Conservation (phyloP, 768 basidiomycete species). For the Mycena vitilis region DNA sequence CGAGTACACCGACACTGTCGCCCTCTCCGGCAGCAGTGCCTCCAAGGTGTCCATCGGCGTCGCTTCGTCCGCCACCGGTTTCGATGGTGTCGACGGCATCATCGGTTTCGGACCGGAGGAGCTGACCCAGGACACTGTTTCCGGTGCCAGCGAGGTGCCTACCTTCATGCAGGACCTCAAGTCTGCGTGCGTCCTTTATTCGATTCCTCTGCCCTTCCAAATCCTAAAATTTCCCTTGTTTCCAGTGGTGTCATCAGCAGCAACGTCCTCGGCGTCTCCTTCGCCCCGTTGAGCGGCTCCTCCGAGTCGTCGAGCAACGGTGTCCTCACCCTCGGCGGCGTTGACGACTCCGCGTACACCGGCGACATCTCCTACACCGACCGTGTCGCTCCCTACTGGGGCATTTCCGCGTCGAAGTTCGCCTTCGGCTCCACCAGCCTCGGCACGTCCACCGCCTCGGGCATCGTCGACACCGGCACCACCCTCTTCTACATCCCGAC, state of each 20-base stretch:
- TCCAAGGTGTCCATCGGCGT: slow-evolving; percentile 10
- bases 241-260: slow-evolving; percentile 1
- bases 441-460: background rate
- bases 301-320: slow-evolving; percentile 14
- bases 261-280: slow-evolving; percentile 14
- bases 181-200: background rate
- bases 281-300: slow-evolving; percentile 1
- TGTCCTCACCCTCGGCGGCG: slow-evolving; percentile 14
- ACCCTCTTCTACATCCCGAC: slow-evolving; percentile 15
- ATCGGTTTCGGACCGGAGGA: slow-evolving; percentile 17
- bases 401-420: slow-evolving; percentile 21
- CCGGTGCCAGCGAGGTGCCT: background rate
- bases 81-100: slow-evolving; percentile 17
- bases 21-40: background rate
- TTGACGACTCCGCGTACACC: slow-evolving; percentile 4
- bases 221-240: too few relatives aligned
- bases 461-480: slow-evolving; percentile 23
- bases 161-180: slow-evolving; percentile 11
- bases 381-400: slow-evolving; percentile 14
- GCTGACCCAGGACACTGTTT: slow-evolving; percentile 16
- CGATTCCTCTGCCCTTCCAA: too few relatives aligned
- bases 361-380: slow-evolving; percentile 3
- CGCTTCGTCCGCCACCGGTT: slow-evolving; percentile 1
- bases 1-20: slow-evolving; percentile 22
- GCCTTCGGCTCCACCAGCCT: slow-evolving; percentile 22